A percentile compares a stretch with the other conserved stretches of the same genome.
Conservation (phyloP, 805 yeast species). For the Saccharomycopsis capsularis region DNA sequence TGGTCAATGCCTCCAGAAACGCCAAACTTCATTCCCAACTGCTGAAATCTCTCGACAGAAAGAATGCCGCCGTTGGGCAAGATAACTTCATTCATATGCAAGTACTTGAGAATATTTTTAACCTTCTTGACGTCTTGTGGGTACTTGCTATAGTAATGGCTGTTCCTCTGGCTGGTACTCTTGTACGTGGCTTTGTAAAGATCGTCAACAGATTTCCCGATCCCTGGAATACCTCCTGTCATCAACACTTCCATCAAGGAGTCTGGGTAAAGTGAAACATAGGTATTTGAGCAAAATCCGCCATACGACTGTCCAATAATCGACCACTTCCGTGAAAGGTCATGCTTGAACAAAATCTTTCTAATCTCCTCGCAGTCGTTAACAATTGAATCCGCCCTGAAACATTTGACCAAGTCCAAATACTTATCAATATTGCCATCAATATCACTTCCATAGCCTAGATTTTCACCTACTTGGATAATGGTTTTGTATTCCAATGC, state of each 20-base stretch:
- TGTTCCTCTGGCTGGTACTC: slow-evolving; percentile 42
- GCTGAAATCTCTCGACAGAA: slow-evolving; percentile 46
- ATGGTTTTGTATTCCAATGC: slow-evolving; percentile 35
- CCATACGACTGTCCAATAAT: slow-evolving; percentile 51
- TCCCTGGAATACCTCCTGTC: slow-evolving; percentile 57
- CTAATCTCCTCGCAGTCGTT: slow-evolving; percentile 45
- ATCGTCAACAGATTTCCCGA: slow-evolving; percentile 37
- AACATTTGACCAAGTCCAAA: slow-evolving; percentile 36
- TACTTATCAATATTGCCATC: slow-evolving; percentile 27
- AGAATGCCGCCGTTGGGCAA: slow-evolving; percentile 48
- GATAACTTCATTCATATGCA: slow-evolving; percentile 27
- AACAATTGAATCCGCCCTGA: slow-evolving; percentile 48
- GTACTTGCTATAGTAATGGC: slow-evolving; percentile 40
- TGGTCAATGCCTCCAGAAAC: slow-evolving; percentile 42
- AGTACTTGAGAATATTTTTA: slow-evolving; percentile 30
- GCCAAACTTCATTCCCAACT: slow-evolving; percentile 46
- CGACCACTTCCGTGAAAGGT: slow-evolving; percentile 38
- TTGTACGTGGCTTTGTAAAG: slow-evolving; percentile 44
- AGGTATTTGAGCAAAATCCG: slow-evolving; percentile 46
- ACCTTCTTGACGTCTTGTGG: slow-evolving; percentile 41
- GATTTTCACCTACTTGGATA: background rate
- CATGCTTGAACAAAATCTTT: slow-evolving; percentile 27
- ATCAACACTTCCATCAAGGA: slow-evolving; percentile 39
- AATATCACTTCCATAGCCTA: slow-evolving; percentile 12
- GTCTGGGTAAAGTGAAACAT: slow-evolving; percentile 38